Evolutionary conservation across 768 basidiomycete species (phyloP), one percentile per base, ranked within the genome.

Genomic region (Leucocoprinus birnbaumii): DNA sequence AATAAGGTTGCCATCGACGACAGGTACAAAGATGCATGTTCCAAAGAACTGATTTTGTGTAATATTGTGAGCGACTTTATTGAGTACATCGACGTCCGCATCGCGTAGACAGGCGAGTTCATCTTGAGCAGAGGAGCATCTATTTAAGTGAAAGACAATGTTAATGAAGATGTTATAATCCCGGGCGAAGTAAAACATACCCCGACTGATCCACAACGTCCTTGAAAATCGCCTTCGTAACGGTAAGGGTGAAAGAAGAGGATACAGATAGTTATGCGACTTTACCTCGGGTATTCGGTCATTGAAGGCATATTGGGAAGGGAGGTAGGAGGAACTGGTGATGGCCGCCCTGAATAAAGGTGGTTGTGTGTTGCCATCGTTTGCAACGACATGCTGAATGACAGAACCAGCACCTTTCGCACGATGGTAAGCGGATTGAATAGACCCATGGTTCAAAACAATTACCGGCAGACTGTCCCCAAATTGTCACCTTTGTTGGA

Each of bases 1-100:
- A 34, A 80, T 79, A 54, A 78, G 75, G 1, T 63, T 65, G 0
- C 76, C 80, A 59, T 82, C 80, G 2, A 82, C 71, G 16, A 82
- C 78, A 0, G 80, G 79, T 13, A 70, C 69, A 43, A 76, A 77
- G n/a, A 64, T 54, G 27, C 66, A 77, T 1, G 73, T 74, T 0
- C 74, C 75, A 46, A 62, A 77, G 64, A 80, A 77, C 2, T 59
- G 72, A 35, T 62, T 66, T 0, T 0, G 6, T 5, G 63, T 62
- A 14, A 79, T 58, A 4, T 70, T 45, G 9, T 44, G 21, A 50
- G 80, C 79, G 3, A 63, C 66, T 9, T 56, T 57, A 53, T 75
- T 64, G 2, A 82, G 66, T 2, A 57, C 48, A 7, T 55, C 58
- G n/a, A 60, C 63, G 18, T 75, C 68, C 6, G 65, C 62, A 7